Evolutionary conservation across 805 yeast genomes (phyloP).

Genomic region (Lachancea mirantina): DNA sequence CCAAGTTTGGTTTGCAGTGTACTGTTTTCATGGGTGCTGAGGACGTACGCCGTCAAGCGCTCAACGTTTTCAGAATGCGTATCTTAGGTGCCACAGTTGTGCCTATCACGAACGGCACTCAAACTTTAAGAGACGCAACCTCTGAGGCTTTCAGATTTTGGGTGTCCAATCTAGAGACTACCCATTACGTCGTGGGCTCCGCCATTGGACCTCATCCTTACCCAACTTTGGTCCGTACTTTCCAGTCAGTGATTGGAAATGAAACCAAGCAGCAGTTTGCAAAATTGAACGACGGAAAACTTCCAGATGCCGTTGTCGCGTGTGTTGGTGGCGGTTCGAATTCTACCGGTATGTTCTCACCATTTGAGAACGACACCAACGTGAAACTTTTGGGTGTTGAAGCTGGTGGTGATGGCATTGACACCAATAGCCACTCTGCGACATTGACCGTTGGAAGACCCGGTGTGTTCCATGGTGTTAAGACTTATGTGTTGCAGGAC

Average conservation of each 20-base stretch:
- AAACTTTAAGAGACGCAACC: slow-evolving; percentile 95
- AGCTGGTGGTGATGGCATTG: slow-evolving; percentile 97
- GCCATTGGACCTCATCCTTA: slow-evolving; percentile 99
- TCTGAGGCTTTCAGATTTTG: slow-evolving; percentile 94
- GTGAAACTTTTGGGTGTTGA: slow-evolving; percentile 90
- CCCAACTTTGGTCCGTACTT: slow-evolving; percentile 95
- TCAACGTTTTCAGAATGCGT: slow-evolving; percentile 95
- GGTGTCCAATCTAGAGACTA: slow-evolving; percentile 80
- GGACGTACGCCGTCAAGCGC: slow-evolving; percentile 96
- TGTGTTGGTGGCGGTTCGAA: slow-evolving; percentile 99
- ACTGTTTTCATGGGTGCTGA: slow-evolving; percentile 98
- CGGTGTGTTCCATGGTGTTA: slow-evolving; percentile 98
- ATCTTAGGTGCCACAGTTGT: slow-evolving; percentile 93
- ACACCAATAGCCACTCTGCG: slow-evolving; percentile 86
- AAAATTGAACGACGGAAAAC: slow-evolving; percentile 65
- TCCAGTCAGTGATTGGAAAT: slow-evolving; percentile 94
- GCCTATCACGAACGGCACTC: slow-evolving; percentile 90
- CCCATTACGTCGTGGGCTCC: slow-evolving; percentile 95
- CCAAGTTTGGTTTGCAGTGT: slow-evolving; percentile 87
- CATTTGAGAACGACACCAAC: slow-evolving; percentile 72
- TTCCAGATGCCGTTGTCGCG: slow-evolving; percentile 93
- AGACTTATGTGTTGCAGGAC: slow-evolving; percentile 86
- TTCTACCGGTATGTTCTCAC: slow-evolving; percentile 91
- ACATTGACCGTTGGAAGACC: slow-evolving; percentile 91
- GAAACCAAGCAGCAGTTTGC: slow-evolving; percentile 91